Evolutionary conservation across 2,329 filamentous ascomycete genomes (phyloP).

Genomic region (Bimuria novae-zelandiae): DNA sequence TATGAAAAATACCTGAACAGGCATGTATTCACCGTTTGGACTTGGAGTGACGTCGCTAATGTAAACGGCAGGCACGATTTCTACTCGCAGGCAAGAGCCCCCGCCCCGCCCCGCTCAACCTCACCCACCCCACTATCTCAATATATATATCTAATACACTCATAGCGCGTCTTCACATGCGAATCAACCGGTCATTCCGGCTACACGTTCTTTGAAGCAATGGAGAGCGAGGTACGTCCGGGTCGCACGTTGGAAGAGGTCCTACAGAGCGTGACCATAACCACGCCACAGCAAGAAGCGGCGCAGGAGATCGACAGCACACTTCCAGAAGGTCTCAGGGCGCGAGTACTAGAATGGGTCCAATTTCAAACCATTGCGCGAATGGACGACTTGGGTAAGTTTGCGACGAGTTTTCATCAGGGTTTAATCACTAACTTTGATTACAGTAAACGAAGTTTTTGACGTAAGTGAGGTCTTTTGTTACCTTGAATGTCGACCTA

Average conservation of each 20-base stretch:
- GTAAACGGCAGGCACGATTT: conserved; percentile 74
- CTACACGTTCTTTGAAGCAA: conserved; percentile 88
- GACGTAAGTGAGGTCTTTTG: conserved; percentile 25
- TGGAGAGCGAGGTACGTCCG: conserved; percentile 80
- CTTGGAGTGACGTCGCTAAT: conserved; percentile 21
- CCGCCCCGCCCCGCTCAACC: conserved; percentile 9
- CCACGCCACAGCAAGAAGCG: conserved; percentile 57
- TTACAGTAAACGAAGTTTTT: conserved; percentile 37
- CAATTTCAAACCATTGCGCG: conserved; percentile 85
- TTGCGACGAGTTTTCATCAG: not conserved
- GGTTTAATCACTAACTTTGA: conserved; percentile 42
- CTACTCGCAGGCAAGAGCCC: conserved; percentile 75
- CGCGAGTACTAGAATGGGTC: conserved; percentile 85
- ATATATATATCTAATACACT: conserved; percentile 26
- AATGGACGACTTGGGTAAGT: conserved; percentile 77
- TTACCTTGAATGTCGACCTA: not conserved
- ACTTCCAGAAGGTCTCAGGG: conserved; percentile 89
- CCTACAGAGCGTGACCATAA: conserved; percentile 40
- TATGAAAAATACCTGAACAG: conserved; percentile 88
- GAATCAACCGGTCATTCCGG: conserved; percentile 93
- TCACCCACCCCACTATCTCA: not conserved
- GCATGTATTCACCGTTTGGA: conserved; percentile 55
- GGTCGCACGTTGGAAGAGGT: conserved; percentile 28
- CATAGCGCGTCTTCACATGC: conserved; percentile 85
- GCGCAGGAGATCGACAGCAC: conserved; percentile 87